A percentile compares a stretch with the other conserved stretches of the same genome.
phyloP scores from a whole-genome alignment of 805 yeast genomes.

The Candida ponderosae region DNA sequence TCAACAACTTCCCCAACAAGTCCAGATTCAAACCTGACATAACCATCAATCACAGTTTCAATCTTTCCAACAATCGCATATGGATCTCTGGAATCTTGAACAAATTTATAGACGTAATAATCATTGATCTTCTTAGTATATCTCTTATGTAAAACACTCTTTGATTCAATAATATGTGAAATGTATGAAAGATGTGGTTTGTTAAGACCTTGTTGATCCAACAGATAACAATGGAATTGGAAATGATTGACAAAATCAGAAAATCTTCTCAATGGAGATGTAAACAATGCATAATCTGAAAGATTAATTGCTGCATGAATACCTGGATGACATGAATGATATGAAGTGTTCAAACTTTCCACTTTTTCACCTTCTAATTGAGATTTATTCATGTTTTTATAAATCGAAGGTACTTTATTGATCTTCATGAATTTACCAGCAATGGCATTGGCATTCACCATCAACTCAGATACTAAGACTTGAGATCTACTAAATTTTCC shows the following conservation, averaged over 20 bases:
- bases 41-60: neutral
- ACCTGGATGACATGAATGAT: constrained; percentile 34
- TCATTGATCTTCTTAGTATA: too few species aligned
- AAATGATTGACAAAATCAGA: constrained; percentile 78
- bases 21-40: too few species aligned
- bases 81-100: neutral
- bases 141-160: neutral
- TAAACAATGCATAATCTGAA: constrained; percentile 57
- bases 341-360: constrained; percentile 32
- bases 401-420: constrained; percentile 46
- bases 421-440: constrained; percentile 39
- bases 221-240: constrained; percentile 41
- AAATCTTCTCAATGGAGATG: constrained; percentile 84
- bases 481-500: constrained; percentile 39
- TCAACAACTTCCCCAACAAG: neutral
- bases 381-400: constrained; percentile 20
- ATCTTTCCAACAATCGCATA: neutral
- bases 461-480: constrained; percentile 68
- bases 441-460: constrained; percentile 72
- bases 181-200: neutral
- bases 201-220: neutral
- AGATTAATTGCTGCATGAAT: constrained; percentile 62
- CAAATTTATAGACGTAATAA: too few species aligned
- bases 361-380: constrained; percentile 18
- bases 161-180: neutral